A percentile compares a stretch with the other conserved stretches of the same genome.
Evolutionary conservation across 2,329 filamentous ascomycete genomes (phyloP).

Genomic region (Immersiporthe knoxdaviesiana): DNA sequence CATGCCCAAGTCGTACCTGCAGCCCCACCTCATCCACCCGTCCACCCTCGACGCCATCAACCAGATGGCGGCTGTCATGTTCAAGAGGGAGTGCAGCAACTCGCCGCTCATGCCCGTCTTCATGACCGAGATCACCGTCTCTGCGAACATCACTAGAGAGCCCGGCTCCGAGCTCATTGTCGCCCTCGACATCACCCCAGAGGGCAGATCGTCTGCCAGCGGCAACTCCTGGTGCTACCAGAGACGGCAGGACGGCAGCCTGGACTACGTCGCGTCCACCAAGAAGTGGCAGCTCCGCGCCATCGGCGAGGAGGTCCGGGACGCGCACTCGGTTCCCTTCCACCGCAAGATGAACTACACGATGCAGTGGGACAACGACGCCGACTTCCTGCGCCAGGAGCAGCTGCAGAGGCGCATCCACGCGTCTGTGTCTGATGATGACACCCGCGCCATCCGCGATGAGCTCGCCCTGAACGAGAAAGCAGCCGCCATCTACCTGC

Average conservation of each 20-base stretch:
- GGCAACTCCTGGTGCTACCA: slow-evolving; percentile 25
- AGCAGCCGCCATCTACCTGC: slow-evolving; percentile 26
- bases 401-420: slow-evolving; percentile 10
- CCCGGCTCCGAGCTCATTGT: slow-evolving; percentile 28
- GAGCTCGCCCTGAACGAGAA: slow-evolving; percentile 23
- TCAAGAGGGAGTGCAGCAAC: slow-evolving; percentile 21
- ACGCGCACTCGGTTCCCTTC: background rate
- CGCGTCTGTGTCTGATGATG: background rate
- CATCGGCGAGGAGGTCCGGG: slow-evolving; percentile 12
- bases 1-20: slow-evolving; percentile 10
- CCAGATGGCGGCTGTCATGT: slow-evolving; percentile 5
- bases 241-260: slow-evolving; percentile 15
- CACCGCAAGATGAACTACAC: slow-evolving; percentile 26
- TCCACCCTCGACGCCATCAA: slow-evolving; percentile 13
- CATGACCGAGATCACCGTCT: slow-evolving; percentile 23
- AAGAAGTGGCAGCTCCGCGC: slow-evolving; percentile 14
- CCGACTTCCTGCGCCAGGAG: slow-evolving; percentile 16
- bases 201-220: slow-evolving; percentile 13
- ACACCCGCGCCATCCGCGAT: background rate
- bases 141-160: slow-evolving; percentile 13
- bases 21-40: slow-evolving; percentile 18
- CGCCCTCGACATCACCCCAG: slow-evolving; percentile 16
- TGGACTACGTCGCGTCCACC: slow-evolving; percentile 16
- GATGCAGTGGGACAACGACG: slow-evolving; percentile 26
- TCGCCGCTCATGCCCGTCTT: slow-evolving; percentile 27